Evolutionary conservation across 306 rosid species (phyloP).

Genomic region (Cercis canadensis): DNA sequence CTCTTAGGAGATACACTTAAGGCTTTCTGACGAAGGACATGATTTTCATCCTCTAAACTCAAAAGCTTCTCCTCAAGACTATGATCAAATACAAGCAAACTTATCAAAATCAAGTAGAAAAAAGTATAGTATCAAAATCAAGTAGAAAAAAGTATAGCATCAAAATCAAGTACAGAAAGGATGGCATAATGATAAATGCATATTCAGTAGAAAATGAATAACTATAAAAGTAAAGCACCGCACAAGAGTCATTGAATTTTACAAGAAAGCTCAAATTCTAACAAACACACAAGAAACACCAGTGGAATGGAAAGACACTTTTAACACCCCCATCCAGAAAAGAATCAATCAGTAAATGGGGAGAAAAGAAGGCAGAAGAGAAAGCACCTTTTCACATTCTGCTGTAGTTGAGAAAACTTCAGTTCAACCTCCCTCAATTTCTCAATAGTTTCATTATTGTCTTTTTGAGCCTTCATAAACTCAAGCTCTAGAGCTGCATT

Average conservation of each 20-base stretch:
- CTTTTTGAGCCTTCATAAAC: constrained; percentile 64
- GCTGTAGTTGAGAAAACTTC: constrained; percentile 73
- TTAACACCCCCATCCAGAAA: constrained; percentile 1
- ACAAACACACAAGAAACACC: constrained; percentile 19
- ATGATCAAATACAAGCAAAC: constrained; percentile 26
- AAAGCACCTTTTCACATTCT: constrained; percentile 68
- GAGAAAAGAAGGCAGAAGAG: constrained; percentile 1
- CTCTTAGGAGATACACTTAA: constrained; percentile 72
- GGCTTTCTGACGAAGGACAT: constrained; percentile 78
- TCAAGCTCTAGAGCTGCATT: constrained; percentile 57
- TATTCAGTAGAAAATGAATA: not conserved
- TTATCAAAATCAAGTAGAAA: not conserved
- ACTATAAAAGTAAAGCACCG: constrained; percentile 9
- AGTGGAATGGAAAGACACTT: constrained; percentile 3
- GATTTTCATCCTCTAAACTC: constrained; percentile 83
- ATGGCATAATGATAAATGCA: no score
- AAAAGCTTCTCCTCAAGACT: constrained; percentile 84
- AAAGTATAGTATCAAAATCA: not conserved
- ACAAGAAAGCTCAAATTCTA: constrained; percentile 31
- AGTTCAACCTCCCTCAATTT: constrained; percentile 73
- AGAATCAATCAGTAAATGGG: not conserved
- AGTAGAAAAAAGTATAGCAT: not conserved
- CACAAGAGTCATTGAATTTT: constrained; percentile 10
- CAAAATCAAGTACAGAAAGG: not conserved
- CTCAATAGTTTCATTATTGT: constrained; percentile 50